Base-by-base conservation (phyloP, 805 yeast species). In the Barnettozyma sp. region DNA sequence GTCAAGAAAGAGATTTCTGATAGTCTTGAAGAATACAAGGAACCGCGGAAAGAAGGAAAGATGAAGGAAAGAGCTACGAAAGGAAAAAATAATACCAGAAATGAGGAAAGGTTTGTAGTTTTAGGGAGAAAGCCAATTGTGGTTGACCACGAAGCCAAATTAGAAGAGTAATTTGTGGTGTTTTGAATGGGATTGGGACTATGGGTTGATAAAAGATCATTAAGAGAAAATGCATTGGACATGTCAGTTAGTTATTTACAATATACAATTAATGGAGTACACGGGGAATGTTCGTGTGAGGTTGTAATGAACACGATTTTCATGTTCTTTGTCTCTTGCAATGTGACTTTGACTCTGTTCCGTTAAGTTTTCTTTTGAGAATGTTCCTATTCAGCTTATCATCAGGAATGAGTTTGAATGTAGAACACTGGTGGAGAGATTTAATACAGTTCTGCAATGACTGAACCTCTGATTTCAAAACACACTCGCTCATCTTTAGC, bases 371-470 rank as follows among this genome's bases (percentile, higher is more conserved):
- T 44, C 78, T 67, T 51, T 80, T 82, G 40, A 74, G 42, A 18
- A 81, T 68, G 48, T 77, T 78, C 36, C 73, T 66, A 30, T 77
- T 54, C 29, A 81, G 52, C 52, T 77, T 79, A 2, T 64, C 71
- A 57, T 81, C 87, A 6, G 70, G 73, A 22, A 82, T 70, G 21
- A 70, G 41, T 34, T 56, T 59, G 43, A 63, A 71, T 7, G 33
- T 16, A 4, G 30, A 14, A 10, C 59, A 53, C 9, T 42, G 43
- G 4, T 42, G 41, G 12, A 63, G 34, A 5, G 49, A 30, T 8
- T 43, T 44, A 20, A 46, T 13, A 45, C 78, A 64, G 30, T 55
- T 58, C 34, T 58, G 56, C 16, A 82, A 54, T 3, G 83, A 68
- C 12, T 58, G 50, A 30, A 66, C 64, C 52, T 82, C 94, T 19